Conservation (phyloP, 2,329 filamentous ascomycete species). For the Xenosphaeropsis pyriputrescens region DNA sequence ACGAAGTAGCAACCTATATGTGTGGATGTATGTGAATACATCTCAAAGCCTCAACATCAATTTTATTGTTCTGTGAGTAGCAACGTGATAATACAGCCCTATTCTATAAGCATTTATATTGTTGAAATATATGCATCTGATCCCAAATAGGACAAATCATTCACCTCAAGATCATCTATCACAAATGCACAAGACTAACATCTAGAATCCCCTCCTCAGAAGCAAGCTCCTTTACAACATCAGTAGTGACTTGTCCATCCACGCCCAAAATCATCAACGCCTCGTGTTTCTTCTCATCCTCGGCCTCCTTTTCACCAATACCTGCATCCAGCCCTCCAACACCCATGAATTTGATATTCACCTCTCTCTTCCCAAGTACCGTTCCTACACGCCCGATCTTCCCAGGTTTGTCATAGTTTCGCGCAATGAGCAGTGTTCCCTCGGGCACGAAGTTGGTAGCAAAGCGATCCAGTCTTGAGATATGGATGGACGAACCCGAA, state of each 20-base stretch:
- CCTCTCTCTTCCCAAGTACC: constrained; percentile 50
- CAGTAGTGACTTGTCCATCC: constrained; percentile 44
- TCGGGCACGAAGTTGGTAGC: constrained; percentile 58
- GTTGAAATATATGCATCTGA: too few relatives aligned
- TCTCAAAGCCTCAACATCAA: too few relatives aligned
- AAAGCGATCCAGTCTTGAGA: constrained; percentile 61
- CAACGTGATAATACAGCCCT: too few relatives aligned
- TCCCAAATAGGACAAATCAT: too few relatives aligned
- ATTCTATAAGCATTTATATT: too few relatives aligned
- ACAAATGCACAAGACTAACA: constrained; percentile 30
- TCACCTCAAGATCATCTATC: too few relatives aligned
- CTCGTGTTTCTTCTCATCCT: constrained; percentile 33
- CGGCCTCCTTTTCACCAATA: constrained; percentile 12
- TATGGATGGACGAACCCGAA: constrained; percentile 47
- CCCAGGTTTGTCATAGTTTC: constrained; percentile 70
- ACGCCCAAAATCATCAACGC: constrained; percentile 74
- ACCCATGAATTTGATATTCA: constrained; percentile 74
- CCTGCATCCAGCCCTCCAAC: constrained; percentile 35
- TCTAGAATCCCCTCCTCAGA: constrained; percentile 37
- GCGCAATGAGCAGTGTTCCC: constrained; percentile 61
- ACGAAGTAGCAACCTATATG: too few relatives aligned
- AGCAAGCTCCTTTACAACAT: constrained; percentile 33
- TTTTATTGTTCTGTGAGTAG: too few relatives aligned
- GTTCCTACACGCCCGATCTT: constrained; percentile 72
- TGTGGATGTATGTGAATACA: too few relatives aligned